These are phyloP conservation scores for Breynia disticha DNA, from an alignment of 441 rosid genomes.

Conservation along the genomic window DNA sequence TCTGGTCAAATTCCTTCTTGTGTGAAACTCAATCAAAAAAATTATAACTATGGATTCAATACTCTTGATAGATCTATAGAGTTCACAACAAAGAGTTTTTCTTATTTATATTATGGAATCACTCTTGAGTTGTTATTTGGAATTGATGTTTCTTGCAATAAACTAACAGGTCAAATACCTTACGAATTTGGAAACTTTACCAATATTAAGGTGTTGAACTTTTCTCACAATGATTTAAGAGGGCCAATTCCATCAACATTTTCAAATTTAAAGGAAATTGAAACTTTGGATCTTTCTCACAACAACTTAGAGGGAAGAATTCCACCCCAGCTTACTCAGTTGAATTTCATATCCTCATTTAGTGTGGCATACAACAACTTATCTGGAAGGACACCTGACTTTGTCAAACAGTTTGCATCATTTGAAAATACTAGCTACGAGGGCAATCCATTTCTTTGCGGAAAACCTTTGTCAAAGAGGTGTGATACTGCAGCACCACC, in stretches of 20 bases:
- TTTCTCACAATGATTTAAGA: constrained; percentile 8
- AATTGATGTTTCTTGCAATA: constrained; percentile 22
- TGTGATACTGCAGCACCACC: background rate
- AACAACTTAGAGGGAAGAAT: constrained; percentile 12
- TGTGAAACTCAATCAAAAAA: background rate
- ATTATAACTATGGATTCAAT: background rate
- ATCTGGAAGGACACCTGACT: background rate
- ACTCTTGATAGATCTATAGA: background rate
- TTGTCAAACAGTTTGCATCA: too few species aligned
- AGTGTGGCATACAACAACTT: constrained; percentile 18
- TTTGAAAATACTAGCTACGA: background rate
- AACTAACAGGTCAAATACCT: constrained; percentile 15
- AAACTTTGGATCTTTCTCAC: background rate
- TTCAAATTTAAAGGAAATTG: too few species aligned
- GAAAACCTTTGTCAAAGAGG: background rate
- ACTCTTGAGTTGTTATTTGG: constrained; percentile 6
- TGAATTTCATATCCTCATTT: constrained; percentile 5
- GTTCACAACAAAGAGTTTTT: constrained; percentile 8
- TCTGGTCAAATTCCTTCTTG: constrained; percentile 1
- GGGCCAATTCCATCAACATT: constrained; percentile 6
- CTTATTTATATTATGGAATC: constrained; percentile 2
- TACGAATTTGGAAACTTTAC: constrained; percentile 8
- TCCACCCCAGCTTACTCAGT: background rate
- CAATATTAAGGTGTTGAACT: constrained; percentile 6
- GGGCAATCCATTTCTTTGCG: background rate